A percentile compares a stretch with the other conserved stretches of the same genome.
phyloP scores from a whole-genome alignment of 164 flowering plant genomes.

The Vitis rotundifolia region DNA sequence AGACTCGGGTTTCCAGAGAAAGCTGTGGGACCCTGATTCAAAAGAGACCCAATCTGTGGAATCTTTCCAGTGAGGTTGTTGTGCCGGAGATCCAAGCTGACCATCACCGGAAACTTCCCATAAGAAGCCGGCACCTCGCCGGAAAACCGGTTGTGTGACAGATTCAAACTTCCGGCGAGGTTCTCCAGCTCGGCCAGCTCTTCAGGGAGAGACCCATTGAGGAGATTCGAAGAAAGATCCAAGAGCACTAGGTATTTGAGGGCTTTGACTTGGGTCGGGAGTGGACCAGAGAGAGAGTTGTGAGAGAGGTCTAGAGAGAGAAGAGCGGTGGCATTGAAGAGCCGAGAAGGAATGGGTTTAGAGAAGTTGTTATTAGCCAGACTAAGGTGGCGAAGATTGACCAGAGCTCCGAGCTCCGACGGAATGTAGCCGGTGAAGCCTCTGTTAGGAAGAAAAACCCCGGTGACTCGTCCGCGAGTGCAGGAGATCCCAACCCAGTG shows the following conservation, averaged over 20 bases:
- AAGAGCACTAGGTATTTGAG: constrained; percentile 41
- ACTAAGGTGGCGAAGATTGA: constrained; percentile 46
- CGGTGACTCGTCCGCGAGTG: constrained; percentile 45
- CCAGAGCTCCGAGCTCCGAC: constrained; percentile 75
- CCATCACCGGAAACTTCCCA: constrained; percentile 61
- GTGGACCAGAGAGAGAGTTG: constrained; percentile 62
- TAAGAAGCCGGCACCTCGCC: constrained; percentile 71
- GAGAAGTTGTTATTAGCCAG: constrained; percentile 67
- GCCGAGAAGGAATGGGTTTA: constrained; percentile 48
- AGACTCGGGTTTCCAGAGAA: constrained; percentile 81
- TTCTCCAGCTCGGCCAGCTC: constrained; percentile 36
- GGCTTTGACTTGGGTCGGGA: constrained; percentile 50
- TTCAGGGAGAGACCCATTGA: constrained; percentile 74
- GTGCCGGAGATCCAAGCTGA: constrained; percentile 72
- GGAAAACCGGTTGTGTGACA: constrained; percentile 66
- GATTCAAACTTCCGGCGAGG: constrained; percentile 66
- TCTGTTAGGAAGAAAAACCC: constrained; percentile 48
- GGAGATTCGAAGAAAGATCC: constrained; percentile 69
- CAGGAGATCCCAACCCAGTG: constrained; percentile 75
- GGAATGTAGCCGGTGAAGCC: constrained; percentile 81
- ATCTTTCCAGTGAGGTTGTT: constrained; percentile 78
- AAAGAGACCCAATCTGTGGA: constrained; percentile 71
- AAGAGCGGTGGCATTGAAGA: constrained; percentile 60
- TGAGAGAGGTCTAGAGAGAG: constrained; percentile 65
- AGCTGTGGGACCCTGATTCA: constrained; percentile 95